A percentile compares a stretch with the other conserved stretches of the same genome.
These are phyloP conservation scores for Ophiorrhiza pumila DNA, from an alignment of 257 asterid species.

Conservation along the genomic window DNA sequence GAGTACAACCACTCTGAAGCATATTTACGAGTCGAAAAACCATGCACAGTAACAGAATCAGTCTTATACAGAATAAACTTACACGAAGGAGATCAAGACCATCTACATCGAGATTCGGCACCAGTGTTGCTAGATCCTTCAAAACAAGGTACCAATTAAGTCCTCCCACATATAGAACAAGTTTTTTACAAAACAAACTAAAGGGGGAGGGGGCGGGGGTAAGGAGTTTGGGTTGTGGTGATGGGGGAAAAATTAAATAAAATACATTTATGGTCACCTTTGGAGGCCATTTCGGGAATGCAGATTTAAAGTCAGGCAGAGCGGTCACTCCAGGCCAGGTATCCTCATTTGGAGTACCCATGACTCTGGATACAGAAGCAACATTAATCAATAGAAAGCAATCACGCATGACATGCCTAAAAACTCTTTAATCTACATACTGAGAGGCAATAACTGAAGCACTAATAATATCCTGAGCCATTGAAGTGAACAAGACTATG, in stretches of 20 bases:
- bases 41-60: background rate
- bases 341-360: conserved; percentile 98
- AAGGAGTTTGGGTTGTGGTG: too few relatives aligned
- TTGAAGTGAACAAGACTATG: background rate
- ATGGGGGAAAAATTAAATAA: background rate
- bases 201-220: too few relatives aligned
- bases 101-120: conserved; percentile 67
- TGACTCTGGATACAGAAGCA: conserved; percentile 42
- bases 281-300: conserved; percentile 82
- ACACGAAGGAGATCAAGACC: conserved; percentile 87
- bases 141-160: conserved; percentile 18
- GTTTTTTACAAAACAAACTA: too few relatives aligned
- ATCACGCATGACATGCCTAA: background rate
- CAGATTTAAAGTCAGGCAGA: conserved; percentile 80
- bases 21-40: background rate
- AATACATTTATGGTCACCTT: conserved; percentile 43
- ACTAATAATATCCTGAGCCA: background rate
- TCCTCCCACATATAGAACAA: background rate
- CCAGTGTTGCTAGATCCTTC: conserved; percentile 72
- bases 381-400: conserved; percentile 6
- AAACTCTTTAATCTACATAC: background rate
- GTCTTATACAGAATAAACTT: conserved; percentile 37
- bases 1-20: background rate
- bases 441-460: background rate
- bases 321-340: conserved; percentile 96